Base-by-base conservation (phyloP, 2,329 filamentous ascomycete species). In the Pseudophaeomoniella oleicola region DNA sequence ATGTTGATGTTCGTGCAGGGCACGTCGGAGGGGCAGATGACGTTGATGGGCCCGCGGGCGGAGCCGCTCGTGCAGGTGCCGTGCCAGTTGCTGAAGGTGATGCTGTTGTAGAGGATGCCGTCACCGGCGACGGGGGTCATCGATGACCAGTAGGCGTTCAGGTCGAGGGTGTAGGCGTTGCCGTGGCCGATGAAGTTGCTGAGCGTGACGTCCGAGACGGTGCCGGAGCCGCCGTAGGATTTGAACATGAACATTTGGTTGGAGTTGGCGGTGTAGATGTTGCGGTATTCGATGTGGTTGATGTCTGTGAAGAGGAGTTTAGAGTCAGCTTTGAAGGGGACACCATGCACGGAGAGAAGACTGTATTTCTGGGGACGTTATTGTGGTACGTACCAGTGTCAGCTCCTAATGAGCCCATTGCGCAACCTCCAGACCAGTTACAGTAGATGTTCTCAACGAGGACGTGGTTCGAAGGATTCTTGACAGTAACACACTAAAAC, bases 161-260 rank as follows among this genome's bases (percentile, higher is more conserved):
- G 61, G 49, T 75, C 57, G 16, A 74, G 55, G 9, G 62, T 64
- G 55, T 75, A 75, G 3, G 72, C 71, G 41, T 75, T 77, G 39
- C 58, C 54, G 50, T 72, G 69, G 29, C 72, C 72, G 50, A 32
- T 3, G 5, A n/a, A 19, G 16, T 40, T 37, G 37, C n/a, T 10
- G 11, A 36, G 18, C 5, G 15, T 16, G 0, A 49, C 55, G 43
- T 74, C 64, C 30, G 59, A 59, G 3, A 75, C 63, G 2, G 55
- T 61, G 15, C 72, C 72, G 39, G 50, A 60, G 27, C 72, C 72
- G 30, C 72, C 72, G 45, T 73, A 69, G 37, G 63, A 67, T 53
- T 76, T 77, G 58, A 76, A 66, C 69, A 73, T 71, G 53, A 67
- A 65, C 71, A 75, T 75, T 47, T 76, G 69, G 58, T 76, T 76